Evolutionary conservation across 768 basidiomycete genomes (phyloP).

Genomic region (Macrolepiota fuliginosa): DNA sequence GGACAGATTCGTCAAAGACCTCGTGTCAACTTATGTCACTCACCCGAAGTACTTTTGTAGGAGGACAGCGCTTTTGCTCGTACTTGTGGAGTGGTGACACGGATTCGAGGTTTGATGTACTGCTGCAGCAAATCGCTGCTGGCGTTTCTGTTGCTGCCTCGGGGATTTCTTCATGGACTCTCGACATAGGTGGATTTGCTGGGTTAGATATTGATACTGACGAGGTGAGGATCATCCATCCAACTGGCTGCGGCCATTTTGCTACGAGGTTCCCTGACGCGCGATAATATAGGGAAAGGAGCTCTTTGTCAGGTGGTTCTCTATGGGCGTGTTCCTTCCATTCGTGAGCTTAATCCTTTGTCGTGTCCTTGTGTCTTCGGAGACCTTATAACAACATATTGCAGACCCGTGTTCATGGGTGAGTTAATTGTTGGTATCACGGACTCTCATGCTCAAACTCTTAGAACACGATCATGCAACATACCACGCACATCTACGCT

Average conservation of each 20-base stretch:
- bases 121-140: conserved; percentile 32
- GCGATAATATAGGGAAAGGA: conserved; percentile 28
- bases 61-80: conserved; percentile 35
- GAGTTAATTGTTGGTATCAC: not conserved
- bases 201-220: conserved; percentile 29
- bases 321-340: conserved; percentile 34
- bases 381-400: not conserved
- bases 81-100: conserved; percentile 38
- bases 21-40: conserved; percentile 33
- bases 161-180: conserved; percentile 35
- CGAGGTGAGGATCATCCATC: conserved; percentile 16
- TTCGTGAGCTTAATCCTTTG: conserved; percentile 22
- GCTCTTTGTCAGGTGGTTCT: conserved; percentile 33
- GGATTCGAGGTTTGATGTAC: conserved; percentile 29
- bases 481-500: conserved; percentile 20
- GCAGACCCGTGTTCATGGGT: conserved; percentile 12
- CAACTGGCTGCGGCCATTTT: too few relatives aligned
- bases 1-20: conserved; percentile 15
- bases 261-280: not conserved
- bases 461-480: conserved; percentile 27
- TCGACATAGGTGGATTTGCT: conserved; percentile 35
- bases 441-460: not conserved
- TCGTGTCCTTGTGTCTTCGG: too few relatives aligned
- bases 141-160: conserved; percentile 32
- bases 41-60: conserved; percentile 33